Evolutionary conservation across 164 flowering plant species (phyloP).

Genomic region (Cinnamomum chago): DNA sequence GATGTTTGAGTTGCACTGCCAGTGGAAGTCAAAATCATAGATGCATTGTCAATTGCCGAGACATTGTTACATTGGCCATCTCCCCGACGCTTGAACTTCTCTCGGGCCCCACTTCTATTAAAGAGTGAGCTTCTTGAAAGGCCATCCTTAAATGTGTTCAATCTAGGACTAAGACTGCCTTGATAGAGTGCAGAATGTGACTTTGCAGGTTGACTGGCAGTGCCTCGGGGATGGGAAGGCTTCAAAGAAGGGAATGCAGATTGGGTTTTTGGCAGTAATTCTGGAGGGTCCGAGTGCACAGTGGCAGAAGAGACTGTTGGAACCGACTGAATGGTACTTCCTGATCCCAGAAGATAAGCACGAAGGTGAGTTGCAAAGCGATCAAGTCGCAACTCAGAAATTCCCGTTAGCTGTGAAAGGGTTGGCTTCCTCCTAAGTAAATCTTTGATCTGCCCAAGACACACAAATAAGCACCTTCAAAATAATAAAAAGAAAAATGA

Average conservation of each 20-base stretch:
- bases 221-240: conserved; percentile 30
- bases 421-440: conserved; percentile 62
- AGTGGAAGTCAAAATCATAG: conserved; percentile 17
- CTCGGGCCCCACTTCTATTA: conserved; percentile 39
- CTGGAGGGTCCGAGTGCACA: conserved; percentile 21
- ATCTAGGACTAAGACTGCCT: conserved; percentile 63
- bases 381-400: conserved; percentile 71
- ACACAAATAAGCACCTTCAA: neutral
- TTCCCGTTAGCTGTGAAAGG: conserved; percentile 78
- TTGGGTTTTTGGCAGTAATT: conserved; percentile 19
- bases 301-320: conserved; percentile 14
- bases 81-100: conserved; percentile 44
- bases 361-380: conserved; percentile 81
- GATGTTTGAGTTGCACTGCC: conserved; percentile 13
- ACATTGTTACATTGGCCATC: conserved; percentile 25
- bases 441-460: conserved; percentile 67
- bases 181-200: conserved; percentile 40
- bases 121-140: conserved; percentile 34
- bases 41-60: conserved; percentile 25
- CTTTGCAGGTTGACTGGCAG: conserved; percentile 30
- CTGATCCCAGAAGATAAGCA: conserved; percentile 57
- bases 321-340: conserved; percentile 22
- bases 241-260: conserved; percentile 20
- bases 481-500: neutral
- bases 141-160: conserved; percentile 63